Base-by-base conservation (phyloP, 2,329 filamentous ascomycete species). In the Scopulariopsis brevicaulis region DNA sequence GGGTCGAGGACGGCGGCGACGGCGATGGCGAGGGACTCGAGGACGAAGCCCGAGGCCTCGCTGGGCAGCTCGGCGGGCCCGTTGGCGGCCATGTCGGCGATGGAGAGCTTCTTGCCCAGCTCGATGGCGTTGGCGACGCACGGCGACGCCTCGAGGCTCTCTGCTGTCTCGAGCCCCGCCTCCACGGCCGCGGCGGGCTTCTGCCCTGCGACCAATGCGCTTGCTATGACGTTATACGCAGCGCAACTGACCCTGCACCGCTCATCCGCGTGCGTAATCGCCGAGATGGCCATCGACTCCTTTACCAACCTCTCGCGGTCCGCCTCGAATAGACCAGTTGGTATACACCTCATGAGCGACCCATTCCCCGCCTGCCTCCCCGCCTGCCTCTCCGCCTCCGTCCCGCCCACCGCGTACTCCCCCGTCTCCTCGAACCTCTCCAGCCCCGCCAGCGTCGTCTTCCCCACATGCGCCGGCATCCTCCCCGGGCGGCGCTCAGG, bases 271-370 rank as follows among this genome's bases (percentile, higher is more conserved):
- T 75, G 73, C 0, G 73, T 75, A 35, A 76, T 64, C 18, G 65
- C 67, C 54, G 71, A 74, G 58, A 76, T 71, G 4, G 66, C 65
- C 8, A 68, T 56, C 52, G 69, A 70, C 54, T 75, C 70, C 1
- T 53, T 50, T 4, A 71, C 54, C 5, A 70, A 22, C 28, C 59
- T 64, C 1, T 65, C 62, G 1, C 54, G 55, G 12, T 70, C 66
- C 0, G 15, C 22, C 34, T 68, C 66, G 55, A 78, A 76, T 15
- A 77, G 62, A 0, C 65, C 75, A 0, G 74, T 77, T 0, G 76
- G 70, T 1, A 78, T 66, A 60, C 76, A 78, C 3, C 76, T 68
- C 76, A 78, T 78, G 60, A 78, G 62, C 40, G 71, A 74, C 4
- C 76, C 75, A 57, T 78, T 77, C 15, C 76, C 76, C 0, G 73